phyloP scores from a whole-genome alignment of 2,329 filamentous ascomycete genomes.

The Furcasterigmium sp. region DNA sequence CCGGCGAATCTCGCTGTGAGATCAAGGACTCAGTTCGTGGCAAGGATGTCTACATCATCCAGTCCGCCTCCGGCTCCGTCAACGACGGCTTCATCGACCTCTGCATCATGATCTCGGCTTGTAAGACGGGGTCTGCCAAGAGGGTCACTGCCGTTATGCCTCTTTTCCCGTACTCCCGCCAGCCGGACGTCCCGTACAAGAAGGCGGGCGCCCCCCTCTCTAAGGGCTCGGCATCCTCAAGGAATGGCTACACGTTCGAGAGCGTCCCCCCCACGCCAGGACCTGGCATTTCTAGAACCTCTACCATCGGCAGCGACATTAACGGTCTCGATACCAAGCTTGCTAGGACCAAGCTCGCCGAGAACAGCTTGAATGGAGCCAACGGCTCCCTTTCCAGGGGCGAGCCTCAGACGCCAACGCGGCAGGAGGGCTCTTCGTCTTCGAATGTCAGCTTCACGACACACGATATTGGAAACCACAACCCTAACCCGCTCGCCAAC shows the following conservation, averaged over 20 bases:
- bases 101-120: constrained; percentile 97
- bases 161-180: constrained; percentile 92
- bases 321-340: constrained; percentile 69
- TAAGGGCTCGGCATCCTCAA: constrained; percentile 52
- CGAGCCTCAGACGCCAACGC: constrained; percentile 25
- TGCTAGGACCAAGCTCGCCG: constrained; percentile 57
- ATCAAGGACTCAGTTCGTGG: constrained; percentile 94
- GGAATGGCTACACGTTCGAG: constrained; percentile 78
- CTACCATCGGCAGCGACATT: constrained; percentile 60
- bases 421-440: constrained; percentile 31
- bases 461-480: constrained; percentile 54
- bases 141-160: constrained; percentile 84
- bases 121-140: constrained; percentile 88
- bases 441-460: constrained; percentile 50
- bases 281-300: constrained; percentile 63
- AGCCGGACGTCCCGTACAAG: constrained; percentile 95
- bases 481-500: constrained; percentile 48
- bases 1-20: constrained; percentile 91
- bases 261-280: constrained; percentile 83
- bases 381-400: constrained; percentile 19
- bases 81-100: constrained; percentile 97
- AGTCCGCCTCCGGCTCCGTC: constrained; percentile 85
- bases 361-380: constrained; percentile 27
- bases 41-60: constrained; percentile 98
- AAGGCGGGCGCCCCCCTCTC: constrained; percentile 86